These are phyloP conservation scores for Exserohilum rostratum DNA, from an alignment of 2,329 filamentous ascomycete species.

Conservation along the genomic window DNA sequence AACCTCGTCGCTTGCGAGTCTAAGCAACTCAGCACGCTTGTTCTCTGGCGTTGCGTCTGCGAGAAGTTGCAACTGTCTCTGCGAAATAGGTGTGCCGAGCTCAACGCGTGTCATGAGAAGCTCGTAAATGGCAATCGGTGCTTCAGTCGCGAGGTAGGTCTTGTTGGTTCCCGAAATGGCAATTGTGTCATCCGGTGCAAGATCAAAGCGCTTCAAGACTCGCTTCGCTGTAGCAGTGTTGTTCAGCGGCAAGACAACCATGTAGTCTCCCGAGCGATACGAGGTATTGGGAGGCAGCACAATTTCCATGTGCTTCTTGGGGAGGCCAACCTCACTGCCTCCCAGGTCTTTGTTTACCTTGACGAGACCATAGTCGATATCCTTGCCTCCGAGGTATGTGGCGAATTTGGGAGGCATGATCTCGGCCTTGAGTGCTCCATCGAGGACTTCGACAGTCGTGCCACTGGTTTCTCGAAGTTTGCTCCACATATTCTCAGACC, in stretches of 20 bases:
- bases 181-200: conserved; percentile 12
- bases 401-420: conserved; percentile 11
- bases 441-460: conserved; percentile 6
- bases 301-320: conserved; percentile 23
- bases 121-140: conserved; percentile 3
- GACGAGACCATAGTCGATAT: conserved; percentile 21
- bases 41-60: conserved; percentile 5
- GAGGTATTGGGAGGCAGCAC: conserved; percentile 50
- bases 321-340: conserved; percentile 7
- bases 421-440: conserved; percentile 1
- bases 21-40: conserved; percentile 1
- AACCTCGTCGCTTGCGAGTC: conserved; percentile 4
- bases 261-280: conserved; percentile 75
- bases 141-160: conserved; percentile 5
- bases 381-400: conserved; percentile 10
- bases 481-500: conserved; percentile 10
- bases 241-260: conserved; percentile 74
- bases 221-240: conserved; percentile 18
- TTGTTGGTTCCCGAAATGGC: conserved; percentile 14
- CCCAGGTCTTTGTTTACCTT: conserved; percentile 29
- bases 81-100: conserved; percentile 12
- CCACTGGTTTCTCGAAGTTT: conserved; percentile 8
- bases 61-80: conserved; percentile 9
- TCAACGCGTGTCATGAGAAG: conserved; percentile 13
- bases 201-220: conserved; percentile 21